phyloP scores from a whole-genome alignment of 768 basidiomycete species.

The Termitomyces sp. region DNA sequence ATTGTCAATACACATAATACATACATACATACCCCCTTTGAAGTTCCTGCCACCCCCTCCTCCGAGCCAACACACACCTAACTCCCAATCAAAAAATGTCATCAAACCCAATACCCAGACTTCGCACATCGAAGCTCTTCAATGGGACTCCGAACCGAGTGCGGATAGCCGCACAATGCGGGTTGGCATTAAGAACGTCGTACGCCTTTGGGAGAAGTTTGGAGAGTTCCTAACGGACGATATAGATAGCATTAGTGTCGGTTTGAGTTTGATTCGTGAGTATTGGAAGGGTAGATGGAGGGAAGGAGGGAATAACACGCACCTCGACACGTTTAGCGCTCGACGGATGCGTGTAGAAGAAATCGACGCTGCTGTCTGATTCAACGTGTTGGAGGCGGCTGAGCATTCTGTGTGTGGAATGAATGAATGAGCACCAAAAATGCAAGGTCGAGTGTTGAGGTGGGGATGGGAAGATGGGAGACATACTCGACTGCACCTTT shows the following conservation, averaged over 20 bases:
- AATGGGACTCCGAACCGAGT: conserved; percentile 30
- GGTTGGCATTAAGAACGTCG: conserved; percentile 46
- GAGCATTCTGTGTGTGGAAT: conserved; percentile 52
- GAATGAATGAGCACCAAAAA: background rate
- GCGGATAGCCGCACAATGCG: conserved; percentile 44
- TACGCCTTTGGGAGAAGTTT: conserved; percentile 55
- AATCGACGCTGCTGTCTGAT: conserved; percentile 37
- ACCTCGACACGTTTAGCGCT: conserved; percentile 71
- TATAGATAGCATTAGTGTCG: background rate
- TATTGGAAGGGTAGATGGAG: background rate
- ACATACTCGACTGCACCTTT: conserved; percentile 65
- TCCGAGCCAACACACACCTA: no score
- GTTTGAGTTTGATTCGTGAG: background rate
- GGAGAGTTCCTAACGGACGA: conserved; percentile 39
- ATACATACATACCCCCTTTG: background rate
- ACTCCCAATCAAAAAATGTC: background rate
- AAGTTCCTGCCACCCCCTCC: background rate
- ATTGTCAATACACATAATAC: background rate
- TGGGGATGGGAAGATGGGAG: background rate
- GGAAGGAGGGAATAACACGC: conserved; percentile 12
- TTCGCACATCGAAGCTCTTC: background rate
- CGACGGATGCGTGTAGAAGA: conserved; percentile 80
- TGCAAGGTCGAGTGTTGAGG: background rate
- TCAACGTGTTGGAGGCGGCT: conserved; percentile 58
- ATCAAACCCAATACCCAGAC: background rate